These are phyloP conservation scores for Sporisorium sorghi DNA, from an alignment of 1,284 basidiomycete genomes.

Conservation along the genomic window DNA sequence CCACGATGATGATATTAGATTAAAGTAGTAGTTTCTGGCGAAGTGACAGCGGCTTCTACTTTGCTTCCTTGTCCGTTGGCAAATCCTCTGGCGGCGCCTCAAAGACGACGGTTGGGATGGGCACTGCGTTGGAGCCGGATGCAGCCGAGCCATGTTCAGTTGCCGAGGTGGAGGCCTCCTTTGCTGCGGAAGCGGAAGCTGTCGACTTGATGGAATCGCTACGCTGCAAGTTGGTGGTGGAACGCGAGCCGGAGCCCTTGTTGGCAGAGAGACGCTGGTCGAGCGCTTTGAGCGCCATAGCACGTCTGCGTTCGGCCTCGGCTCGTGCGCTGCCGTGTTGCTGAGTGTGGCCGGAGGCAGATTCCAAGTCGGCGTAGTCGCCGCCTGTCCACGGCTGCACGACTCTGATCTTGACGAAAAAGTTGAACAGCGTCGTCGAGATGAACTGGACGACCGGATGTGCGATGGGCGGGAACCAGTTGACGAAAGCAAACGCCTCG, in stretches of 20 bases:
- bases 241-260: conserved; percentile 29
- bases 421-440: conserved; percentile 77
- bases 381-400: conserved; percentile 75
- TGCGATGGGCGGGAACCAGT: conserved; percentile 92
- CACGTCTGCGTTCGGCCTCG: conserved; percentile 72
- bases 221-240: conserved; percentile 26
- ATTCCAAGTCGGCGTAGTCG: conserved; percentile 50
- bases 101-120: conserved; percentile 48
- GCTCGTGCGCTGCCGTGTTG: conserved; percentile 48
- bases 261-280: conserved; percentile 83
- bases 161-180: conserved; percentile 5
- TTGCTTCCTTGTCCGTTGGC: conserved; percentile 18
- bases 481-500: conserved; percentile 94
- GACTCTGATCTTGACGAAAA: conserved; percentile 76
- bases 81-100: conserved; percentile 46
- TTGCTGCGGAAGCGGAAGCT: conserved; percentile 16
- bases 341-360: conserved; percentile 77
- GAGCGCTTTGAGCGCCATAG: conserved; percentile 92
- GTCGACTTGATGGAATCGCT: conserved; percentile 33
- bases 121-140: conserved; percentile 11
- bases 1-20: background rate
- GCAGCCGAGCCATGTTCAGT: background rate
- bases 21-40: background rate
- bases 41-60: conserved; percentile 5
- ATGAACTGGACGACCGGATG: conserved; percentile 76